Percentiles rank a stretch among this genome's conserved stretches.
Conservation (phyloP, 192 early-diverging fungal species). For the Linnemannia hyalina region DNA sequence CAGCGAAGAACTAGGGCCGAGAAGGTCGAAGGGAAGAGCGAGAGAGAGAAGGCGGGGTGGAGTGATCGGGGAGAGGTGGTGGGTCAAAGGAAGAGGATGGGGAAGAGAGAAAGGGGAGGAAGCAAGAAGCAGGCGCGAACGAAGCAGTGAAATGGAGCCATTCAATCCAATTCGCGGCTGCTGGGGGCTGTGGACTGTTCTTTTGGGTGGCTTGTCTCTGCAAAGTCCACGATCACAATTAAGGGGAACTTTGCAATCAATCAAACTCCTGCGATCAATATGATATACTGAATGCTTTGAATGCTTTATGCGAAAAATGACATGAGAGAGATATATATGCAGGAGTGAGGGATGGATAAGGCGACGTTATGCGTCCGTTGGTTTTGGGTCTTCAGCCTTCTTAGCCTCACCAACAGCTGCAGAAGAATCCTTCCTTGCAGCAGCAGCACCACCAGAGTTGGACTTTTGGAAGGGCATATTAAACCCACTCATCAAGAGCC, state of each 20-base stretch:
- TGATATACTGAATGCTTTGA: background rate
- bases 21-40: background rate
- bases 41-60: background rate
- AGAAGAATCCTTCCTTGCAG: constrained; percentile 7
- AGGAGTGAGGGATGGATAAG: background rate
- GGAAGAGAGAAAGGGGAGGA: background rate
- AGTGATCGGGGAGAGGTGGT: background rate
- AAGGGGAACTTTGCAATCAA: background rate
- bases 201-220: constrained; percentile 17
- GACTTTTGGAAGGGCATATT: constrained; percentile 83
- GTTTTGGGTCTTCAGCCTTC: background rate
- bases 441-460: background rate
- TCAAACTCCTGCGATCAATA: background rate
- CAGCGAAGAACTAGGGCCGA: background rate
- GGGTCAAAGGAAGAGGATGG: constrained; percentile 2
- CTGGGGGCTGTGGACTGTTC: constrained; percentile 3
- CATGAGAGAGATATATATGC: background rate
- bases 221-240: background rate
- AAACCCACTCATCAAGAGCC: constrained; percentile 89
- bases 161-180: background rate
- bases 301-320: background rate
- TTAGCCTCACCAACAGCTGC: background rate
- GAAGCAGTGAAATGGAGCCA: background rate
- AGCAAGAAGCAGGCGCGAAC: background rate
- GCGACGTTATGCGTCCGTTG: background rate